These are phyloP conservation scores for Calvatia gigantea DNA, from an alignment of 768 basidiomycete genomes.

Conservation along the genomic window DNA sequence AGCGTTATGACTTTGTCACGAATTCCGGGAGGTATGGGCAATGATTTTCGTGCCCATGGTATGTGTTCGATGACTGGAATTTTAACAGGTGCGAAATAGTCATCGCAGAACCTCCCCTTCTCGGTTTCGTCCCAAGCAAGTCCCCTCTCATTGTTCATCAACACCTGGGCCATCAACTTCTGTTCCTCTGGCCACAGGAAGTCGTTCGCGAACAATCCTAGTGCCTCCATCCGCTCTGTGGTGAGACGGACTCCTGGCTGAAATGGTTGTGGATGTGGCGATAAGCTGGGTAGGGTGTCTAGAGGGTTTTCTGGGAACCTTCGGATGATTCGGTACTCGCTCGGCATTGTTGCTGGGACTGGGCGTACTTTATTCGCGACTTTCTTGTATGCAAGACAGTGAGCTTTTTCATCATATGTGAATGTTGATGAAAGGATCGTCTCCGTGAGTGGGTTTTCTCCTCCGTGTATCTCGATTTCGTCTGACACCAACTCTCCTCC, in stretches of 20 bases:
- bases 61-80: conserved; percentile 29
- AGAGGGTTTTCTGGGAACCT: neutral
- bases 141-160: neutral
- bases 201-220: neutral
- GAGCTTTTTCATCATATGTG: neutral
- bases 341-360: neutral
- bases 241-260: neutral
- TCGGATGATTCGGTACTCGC: neutral
- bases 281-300: neutral
- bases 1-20: conserved; percentile 24
- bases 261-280: neutral
- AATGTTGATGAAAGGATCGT: neutral
- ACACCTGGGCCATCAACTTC: neutral
- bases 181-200: neutral
- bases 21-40: conserved; percentile 33
- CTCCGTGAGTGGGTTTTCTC: neutral
- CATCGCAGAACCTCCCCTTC: conserved; percentile 10
- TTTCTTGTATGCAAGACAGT: conserved; percentile 3
- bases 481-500: no score
- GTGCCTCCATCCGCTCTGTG: neutral
- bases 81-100: no score
- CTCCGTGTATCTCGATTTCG: neutral
- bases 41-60: conserved; percentile 31
- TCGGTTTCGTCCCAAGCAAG: conserved; percentile 16
- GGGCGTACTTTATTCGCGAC: conserved; percentile 1